Evolutionary conservation across 305 asterid species (phyloP), one percentile per base, ranked within the genome.

Genomic region (Withania somnifera): DNA sequence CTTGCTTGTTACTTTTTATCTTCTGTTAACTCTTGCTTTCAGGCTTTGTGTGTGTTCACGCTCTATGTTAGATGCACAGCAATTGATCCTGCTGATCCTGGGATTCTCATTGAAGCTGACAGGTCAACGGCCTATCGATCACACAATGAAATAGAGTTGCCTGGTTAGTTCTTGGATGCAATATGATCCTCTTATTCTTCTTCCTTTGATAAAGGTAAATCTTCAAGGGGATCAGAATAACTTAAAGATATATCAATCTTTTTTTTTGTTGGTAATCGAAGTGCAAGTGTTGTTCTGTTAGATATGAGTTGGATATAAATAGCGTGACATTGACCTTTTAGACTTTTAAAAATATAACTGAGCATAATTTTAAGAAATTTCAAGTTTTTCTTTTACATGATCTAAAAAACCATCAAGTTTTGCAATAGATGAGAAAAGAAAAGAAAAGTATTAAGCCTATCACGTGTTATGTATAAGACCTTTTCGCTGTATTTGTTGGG

Each of bases 81-180:
- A 82, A 96, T 94, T 80, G 97, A 96, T 89, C 98, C 98, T 45
- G 98, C 98, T 84, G 98, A 96, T 89, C 98, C 97, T 10, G 99
- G 98, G 64, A 92, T 96, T 88, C 91, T 96, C 66, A 58, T 88
- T 63, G 98, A 91, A 84, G 88, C 88, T 67, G 95, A 93, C 80
- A 88, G 89, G 87, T 82, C 90, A 52, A 88, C 97, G 13, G 83
- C 88, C 64, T 81, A 88, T 58, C 82, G 88, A 66, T 92, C 98
- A 11, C 97, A 92, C 56, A 87, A 84, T 82, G 95, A 89, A 64
- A 83, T 94, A 45, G 97, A 93, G 79, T 83, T 88, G 60, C 93
- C 92, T 81, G 97, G 98, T 96, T 84, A 88, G 92, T 82, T 24
- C 34, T 51, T 82, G 11, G 81, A 40, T 40, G 24, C 52, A 71